phyloP scores from a whole-genome alignment of 768 basidiomycete species.

The Suillus luteus region DNA sequence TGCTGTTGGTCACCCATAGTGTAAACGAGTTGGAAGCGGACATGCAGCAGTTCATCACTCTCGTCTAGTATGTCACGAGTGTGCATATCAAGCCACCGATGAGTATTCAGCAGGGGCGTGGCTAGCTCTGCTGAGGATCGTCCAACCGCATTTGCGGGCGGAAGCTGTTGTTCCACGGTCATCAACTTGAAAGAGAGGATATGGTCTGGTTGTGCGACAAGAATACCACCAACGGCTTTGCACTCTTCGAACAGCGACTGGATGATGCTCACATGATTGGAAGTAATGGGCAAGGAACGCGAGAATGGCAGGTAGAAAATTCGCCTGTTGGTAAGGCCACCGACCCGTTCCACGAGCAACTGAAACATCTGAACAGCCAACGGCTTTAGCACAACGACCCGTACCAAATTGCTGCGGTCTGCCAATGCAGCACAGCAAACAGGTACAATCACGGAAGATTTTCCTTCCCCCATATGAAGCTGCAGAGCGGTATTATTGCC shows the following conservation, averaged over 20 bases:
- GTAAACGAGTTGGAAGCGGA: conserved; percentile 50
- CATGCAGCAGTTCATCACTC: conserved; percentile 40
- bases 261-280: conserved; percentile 23
- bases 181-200: conserved; percentile 50
- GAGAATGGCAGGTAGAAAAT: conserved; percentile 36
- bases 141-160: conserved; percentile 6
- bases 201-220: conserved; percentile 53
- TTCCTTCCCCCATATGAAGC: conserved; percentile 60
- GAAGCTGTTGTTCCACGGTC: conserved; percentile 32
- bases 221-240: conserved; percentile 37
- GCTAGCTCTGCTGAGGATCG: conserved; percentile 13
- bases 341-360: conserved; percentile 32
- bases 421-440: conserved; percentile 29
- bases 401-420: conserved; percentile 29
- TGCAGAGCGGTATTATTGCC: conserved; percentile 42
- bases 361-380: conserved; percentile 35
- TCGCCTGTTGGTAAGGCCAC: conserved; percentile 36
- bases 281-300: conserved; percentile 22
- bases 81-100: conserved; percentile 25
- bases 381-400: conserved; percentile 37
- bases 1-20: conserved; percentile 39
- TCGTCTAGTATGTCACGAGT: conserved; percentile 35
- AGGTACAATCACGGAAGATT: conserved; percentile 43
- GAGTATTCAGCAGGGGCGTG: conserved; percentile 20
- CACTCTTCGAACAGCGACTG: conserved; percentile 31